Evolutionary conservation across 495 filamentous ascomycete genomes (phyloP).

Genomic region (Lentithecium fluviatile): DNA sequence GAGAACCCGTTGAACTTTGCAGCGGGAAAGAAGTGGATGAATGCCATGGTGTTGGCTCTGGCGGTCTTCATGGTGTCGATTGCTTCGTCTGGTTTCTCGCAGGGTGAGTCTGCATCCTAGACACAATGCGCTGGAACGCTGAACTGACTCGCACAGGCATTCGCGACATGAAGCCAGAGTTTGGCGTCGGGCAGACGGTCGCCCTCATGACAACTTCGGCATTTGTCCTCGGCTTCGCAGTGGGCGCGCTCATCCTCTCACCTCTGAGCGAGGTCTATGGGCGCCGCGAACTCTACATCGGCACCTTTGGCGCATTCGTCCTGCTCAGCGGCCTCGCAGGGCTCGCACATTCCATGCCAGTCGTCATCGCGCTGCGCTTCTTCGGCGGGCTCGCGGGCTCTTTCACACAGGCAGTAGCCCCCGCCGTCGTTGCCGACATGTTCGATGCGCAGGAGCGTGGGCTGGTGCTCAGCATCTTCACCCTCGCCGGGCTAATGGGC

Average conservation of each 20-base stretch:
- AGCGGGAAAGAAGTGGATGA: too few relatives aligned
- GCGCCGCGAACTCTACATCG: constrained; percentile 54
- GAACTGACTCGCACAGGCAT: constrained; percentile 21
- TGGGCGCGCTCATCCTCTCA: constrained; percentile 59
- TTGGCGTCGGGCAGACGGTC: constrained; percentile 26
- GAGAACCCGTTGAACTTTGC: too few relatives aligned
- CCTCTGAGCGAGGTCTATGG: constrained; percentile 67
- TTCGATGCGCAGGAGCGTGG: constrained; percentile 48
- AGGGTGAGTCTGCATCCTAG: not conserved
- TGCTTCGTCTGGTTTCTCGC: not conserved
- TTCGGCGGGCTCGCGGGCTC: too few relatives aligned
- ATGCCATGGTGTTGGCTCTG: constrained; percentile 3
- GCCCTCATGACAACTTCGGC: constrained; percentile 42
- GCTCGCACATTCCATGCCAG: too few relatives aligned
- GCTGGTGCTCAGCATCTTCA: constrained; percentile 51
- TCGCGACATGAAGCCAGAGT: constrained; percentile 35
- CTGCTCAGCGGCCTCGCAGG: too few relatives aligned
- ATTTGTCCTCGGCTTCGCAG: constrained; percentile 54
- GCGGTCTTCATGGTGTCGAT: constrained; percentile 8
- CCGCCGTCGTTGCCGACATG: constrained; percentile 57
- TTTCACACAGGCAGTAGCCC: constrained; percentile 55
- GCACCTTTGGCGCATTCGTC: too few relatives aligned
- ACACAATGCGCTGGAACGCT: too few relatives aligned
- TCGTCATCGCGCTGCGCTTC: too few relatives aligned
- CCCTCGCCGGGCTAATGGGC: constrained; percentile 52